Evolutionary conservation across 345 rosid genomes (phyloP), one percentile per base, ranked within the genome.

Genomic region (Eucalyptus leucophloia): DNA sequence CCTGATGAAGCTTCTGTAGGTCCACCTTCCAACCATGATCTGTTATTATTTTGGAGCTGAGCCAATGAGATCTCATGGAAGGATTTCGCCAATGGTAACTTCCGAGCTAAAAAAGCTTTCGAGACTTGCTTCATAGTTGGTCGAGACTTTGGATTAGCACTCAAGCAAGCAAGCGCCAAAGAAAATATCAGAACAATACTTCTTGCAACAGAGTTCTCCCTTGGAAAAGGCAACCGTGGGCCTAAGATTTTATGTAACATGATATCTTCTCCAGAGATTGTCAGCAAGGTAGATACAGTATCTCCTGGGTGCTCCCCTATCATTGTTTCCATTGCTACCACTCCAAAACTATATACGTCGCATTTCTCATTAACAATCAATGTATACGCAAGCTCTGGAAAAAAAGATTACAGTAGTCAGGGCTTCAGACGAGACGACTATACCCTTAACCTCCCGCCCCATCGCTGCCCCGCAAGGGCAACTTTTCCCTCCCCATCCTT

Each of bases 311-410:
- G 92, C 26, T 80, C 62, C 19, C 92, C 92, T 88, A 90, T 87
- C 5, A 91, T 42, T 19, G 83, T 80, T 86, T 92, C 91, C 8
- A 92, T 62, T 7, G 81, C 49, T 47, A 91, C 89, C 4, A 92
- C 91, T 34, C 92, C 92, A 58, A 91, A 91, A 62, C 92, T 92
- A 51, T 90, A 91, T 4, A 90, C 81, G 30, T 91, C 92, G 4
- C 90, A 58, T 54, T 92, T 91, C 89, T 92, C 90, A 4, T 81
- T 91, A 12, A 90, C 54, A 44, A 32, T 9, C 91, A 89, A 85
- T 1, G 91, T 90, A 86, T 91, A 92, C 5, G 91, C 93, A 42
- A 92, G 85, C 88, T 92, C 92, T 92, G 88, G 4, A 65, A 14
- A 65, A 50, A 12, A 24, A 60, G 32, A 28, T 12, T 28, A 30